phyloP scores from a whole-genome alignment of 192 early-diverging fungal genomes.

The Coemansia sp. region DNA sequence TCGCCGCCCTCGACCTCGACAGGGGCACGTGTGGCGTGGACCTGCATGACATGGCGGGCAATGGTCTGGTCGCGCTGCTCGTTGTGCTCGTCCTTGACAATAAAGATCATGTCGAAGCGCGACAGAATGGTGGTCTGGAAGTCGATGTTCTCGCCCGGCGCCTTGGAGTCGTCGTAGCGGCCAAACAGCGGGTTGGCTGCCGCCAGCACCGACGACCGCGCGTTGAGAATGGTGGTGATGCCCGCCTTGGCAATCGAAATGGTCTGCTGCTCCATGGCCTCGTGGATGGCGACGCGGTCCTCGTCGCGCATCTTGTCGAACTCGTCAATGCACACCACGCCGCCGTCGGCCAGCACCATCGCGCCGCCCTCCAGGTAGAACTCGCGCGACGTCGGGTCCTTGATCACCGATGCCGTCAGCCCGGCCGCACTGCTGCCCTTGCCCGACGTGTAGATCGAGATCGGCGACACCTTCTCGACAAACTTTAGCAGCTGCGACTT shows the following conservation, averaged over 20 bases:
- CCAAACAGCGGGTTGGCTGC: slow-evolving; percentile 99
- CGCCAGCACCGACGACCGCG: slow-evolving; percentile 92
- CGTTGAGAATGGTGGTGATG: slow-evolving; percentile 98
- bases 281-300: slow-evolving; percentile 99
- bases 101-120: slow-evolving; percentile 99
- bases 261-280: slow-evolving; percentile 99
- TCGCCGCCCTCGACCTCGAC: slow-evolving; percentile 70
- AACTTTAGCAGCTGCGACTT: slow-evolving; percentile 99
- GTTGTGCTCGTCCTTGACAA: slow-evolving; percentile 96
- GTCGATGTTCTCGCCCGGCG: slow-evolving; percentile 99
- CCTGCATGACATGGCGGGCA: slow-evolving; percentile 92
- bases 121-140: slow-evolving; percentile 99
- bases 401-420: slow-evolving; percentile 95
- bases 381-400: slow-evolving; percentile 87
- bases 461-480: slow-evolving; percentile 95
- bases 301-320: slow-evolving; percentile 99
- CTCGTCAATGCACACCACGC: slow-evolving; percentile 99
- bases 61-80: slow-evolving; percentile 87
- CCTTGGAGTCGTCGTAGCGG: slow-evolving; percentile 97
- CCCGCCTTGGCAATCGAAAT: slow-evolving; percentile 99
- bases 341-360: slow-evolving; percentile 98
- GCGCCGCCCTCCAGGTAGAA: slow-evolving; percentile 98
- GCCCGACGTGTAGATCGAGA: slow-evolving; percentile 98
- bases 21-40: slow-evolving; percentile 80
- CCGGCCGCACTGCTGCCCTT: slow-evolving; percentile 98